Percentiles rank a stretch among this genome's conserved stretches.
Conservation (phyloP, 2,329 filamentous ascomycete genomes). For the Aspergillus pseudotamarii region DNA sequence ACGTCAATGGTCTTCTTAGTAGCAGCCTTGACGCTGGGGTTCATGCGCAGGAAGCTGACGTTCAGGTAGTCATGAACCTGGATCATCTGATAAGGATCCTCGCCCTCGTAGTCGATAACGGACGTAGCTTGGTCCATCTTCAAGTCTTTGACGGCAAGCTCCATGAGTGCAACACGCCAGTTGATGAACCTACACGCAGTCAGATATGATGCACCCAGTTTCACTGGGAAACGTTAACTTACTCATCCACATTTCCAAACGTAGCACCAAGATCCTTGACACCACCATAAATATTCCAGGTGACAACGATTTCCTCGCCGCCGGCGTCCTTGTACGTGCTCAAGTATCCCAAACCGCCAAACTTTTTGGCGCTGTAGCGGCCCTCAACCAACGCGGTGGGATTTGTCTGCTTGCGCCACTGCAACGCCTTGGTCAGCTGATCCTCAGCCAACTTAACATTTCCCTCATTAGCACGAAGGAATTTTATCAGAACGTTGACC, state of each 20-base stretch:
- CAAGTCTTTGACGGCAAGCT: slow-evolving; percentile 76
- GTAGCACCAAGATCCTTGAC: slow-evolving; percentile 80
- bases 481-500: slow-evolving; percentile 87
- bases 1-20: slow-evolving; percentile 79
- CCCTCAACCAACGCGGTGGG: slow-evolving; percentile 67
- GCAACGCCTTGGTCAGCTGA: slow-evolving; percentile 76
- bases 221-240: slow-evolving; percentile 39
- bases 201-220: slow-evolving; percentile 3
- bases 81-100: slow-evolving; percentile 85
- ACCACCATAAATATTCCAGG: slow-evolving; percentile 91
- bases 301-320: slow-evolving; percentile 64
- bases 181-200: slow-evolving; percentile 69
- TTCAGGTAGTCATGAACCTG: slow-evolving; percentile 93
- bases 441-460: slow-evolving; percentile 73
- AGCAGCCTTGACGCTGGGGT: slow-evolving; percentile 73
- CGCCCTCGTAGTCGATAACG: slow-evolving; percentile 62
- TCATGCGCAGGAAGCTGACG: slow-evolving; percentile 82
- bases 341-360: slow-evolving; percentile 77
- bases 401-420: slow-evolving; percentile 79
- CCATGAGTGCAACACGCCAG: slow-evolving; percentile 91
- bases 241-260: slow-evolving; percentile 82
- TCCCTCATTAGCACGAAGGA: slow-evolving; percentile 83
- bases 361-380: slow-evolving; percentile 69
- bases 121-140: slow-evolving; percentile 70
- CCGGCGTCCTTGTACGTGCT: slow-evolving; percentile 66